Conservation (phyloP, 1,284 basidiomycete genomes). For the Thecaphora frezii region DNA sequence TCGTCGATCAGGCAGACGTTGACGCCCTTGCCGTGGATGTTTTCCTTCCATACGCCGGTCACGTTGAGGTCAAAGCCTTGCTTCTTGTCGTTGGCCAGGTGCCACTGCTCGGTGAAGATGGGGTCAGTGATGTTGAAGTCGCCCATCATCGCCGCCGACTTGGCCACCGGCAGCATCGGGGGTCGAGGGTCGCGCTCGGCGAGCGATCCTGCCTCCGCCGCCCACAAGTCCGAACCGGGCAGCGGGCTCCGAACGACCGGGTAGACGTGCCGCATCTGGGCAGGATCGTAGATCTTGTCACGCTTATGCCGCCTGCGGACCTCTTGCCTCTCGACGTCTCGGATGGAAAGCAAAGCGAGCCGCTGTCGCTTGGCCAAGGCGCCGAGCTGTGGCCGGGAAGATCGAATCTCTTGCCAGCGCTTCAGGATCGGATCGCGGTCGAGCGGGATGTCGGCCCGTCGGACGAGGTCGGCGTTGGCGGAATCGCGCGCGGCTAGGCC, state of each 20-base stretch:
- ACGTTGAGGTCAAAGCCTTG: slow-evolving; percentile 76
- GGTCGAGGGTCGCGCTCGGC: slow-evolving; percentile 12
- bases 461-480: neutral
- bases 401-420: slow-evolving; percentile 59
- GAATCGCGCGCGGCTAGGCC: slow-evolving; percentile 1
- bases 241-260: slow-evolving; percentile 38
- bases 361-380: slow-evolving; percentile 30
- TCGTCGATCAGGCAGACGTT: slow-evolving; percentile 92
- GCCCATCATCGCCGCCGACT: slow-evolving; percentile 33
- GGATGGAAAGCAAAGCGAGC: slow-evolving; percentile 38
- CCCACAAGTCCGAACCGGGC: slow-evolving; percentile 16
- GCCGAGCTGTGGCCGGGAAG: slow-evolving; percentile 19
- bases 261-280: slow-evolving; percentile 47
- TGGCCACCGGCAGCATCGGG: slow-evolving; percentile 26
- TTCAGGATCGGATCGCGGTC: slow-evolving; percentile 62
- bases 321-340: slow-evolving; percentile 51
- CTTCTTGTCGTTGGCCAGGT: slow-evolving; percentile 61
- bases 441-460: slow-evolving; percentile 14
- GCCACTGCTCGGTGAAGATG: slow-evolving; percentile 87
- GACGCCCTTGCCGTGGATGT: slow-evolving; percentile 81
- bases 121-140: slow-evolving; percentile 79
- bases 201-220: neutral
- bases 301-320: slow-evolving; percentile 54
- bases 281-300: slow-evolving; percentile 52
- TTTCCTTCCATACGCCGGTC: slow-evolving; percentile 79